Evolutionary conservation across 2,329 filamentous ascomycete species (phyloP).

Genomic region (Trichophyton mentagrophytes): DNA sequence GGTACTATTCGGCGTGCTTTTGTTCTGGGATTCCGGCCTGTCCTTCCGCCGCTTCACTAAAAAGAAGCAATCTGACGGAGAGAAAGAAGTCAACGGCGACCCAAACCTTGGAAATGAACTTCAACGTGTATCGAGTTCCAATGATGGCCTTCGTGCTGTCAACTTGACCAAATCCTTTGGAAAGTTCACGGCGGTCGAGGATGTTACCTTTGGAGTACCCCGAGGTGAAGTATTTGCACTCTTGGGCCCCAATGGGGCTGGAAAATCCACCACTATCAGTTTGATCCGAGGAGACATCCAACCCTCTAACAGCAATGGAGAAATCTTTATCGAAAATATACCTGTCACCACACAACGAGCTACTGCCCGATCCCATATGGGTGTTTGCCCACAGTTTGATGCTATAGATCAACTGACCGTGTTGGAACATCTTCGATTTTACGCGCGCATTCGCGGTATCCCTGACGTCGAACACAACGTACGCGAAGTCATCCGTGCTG

Average conservation of each 20-base stretch:
- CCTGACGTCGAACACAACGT: slow-evolving; percentile 65
- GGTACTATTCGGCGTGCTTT: slow-evolving; percentile 55
- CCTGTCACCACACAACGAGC: slow-evolving; percentile 62
- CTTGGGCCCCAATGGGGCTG: slow-evolving; percentile 80
- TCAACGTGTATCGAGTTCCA: slow-evolving; percentile 45
- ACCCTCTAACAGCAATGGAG: slow-evolving; percentile 57
- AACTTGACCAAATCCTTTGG: slow-evolving; percentile 72
- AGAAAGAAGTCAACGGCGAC: slow-evolving; percentile 31
- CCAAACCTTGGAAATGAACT: slow-evolving; percentile 55
- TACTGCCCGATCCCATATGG: slow-evolving; percentile 60
- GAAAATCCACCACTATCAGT: slow-evolving; percentile 81
- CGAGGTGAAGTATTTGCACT: slow-evolving; percentile 77
- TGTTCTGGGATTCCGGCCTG: slow-evolving; percentile 71
- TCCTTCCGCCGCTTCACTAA: slow-evolving; percentile 41
- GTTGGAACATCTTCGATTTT: slow-evolving; percentile 73
- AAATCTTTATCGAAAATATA: slow-evolving; percentile 66
- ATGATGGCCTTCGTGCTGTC: slow-evolving; percentile 63
- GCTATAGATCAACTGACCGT: slow-evolving; percentile 89
- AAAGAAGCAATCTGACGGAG: slow-evolving; percentile 32
- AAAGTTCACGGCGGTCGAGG: slow-evolving; percentile 66
- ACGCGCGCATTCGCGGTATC: slow-evolving; percentile 72
- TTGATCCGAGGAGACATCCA: slow-evolving; percentile 79
- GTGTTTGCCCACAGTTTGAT: slow-evolving; percentile 83
- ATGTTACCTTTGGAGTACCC: slow-evolving; percentile 70
- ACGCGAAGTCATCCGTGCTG: slow-evolving; percentile 60